Conservation (phyloP, 495 filamentous ascomycete genomes). For the Baudoinia panamericana region DNA sequence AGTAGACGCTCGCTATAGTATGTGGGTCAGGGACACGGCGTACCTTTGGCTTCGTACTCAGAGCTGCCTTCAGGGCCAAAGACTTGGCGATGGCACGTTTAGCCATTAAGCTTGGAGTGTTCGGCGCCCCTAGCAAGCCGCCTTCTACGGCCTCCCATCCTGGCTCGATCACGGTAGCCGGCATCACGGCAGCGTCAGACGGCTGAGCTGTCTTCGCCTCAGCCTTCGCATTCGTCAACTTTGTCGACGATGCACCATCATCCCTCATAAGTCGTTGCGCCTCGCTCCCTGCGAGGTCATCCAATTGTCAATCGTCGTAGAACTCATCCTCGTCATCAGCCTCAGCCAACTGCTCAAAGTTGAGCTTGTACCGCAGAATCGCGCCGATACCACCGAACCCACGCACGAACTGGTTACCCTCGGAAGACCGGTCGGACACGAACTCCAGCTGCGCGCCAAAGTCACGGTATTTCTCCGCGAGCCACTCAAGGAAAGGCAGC, state of each 20-base stretch:
- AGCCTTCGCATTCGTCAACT: constrained; percentile 37
- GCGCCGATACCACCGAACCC: constrained; percentile 97
- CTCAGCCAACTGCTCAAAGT: constrained; percentile 97
- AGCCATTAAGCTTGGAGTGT: not conserved
- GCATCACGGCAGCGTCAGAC: constrained; percentile 30
- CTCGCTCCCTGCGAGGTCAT: constrained; percentile 83
- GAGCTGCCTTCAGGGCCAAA: not conserved
- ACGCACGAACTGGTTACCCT: constrained; percentile 99
- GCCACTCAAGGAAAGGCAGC: constrained; percentile 91
- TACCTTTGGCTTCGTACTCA: constrained; percentile 12
- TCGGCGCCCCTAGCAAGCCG: not conserved
- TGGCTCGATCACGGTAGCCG: constrained; percentile 6
- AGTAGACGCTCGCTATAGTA: not conserved
- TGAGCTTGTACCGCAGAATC: constrained; percentile 96
- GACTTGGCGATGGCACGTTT: constrained; percentile 3
- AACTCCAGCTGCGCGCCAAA: constrained; percentile 96
- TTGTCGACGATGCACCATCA: too few relatives aligned
- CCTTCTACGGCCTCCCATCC: constrained; percentile 6
- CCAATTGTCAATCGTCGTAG: constrained; percentile 97
- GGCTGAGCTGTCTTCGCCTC: constrained; percentile 31
- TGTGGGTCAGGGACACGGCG: not conserved
- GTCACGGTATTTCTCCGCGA: constrained; percentile 93
- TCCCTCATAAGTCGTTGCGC: constrained; percentile 69
- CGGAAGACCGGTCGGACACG: constrained; percentile 88
- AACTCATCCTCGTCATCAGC: constrained; percentile 95